These are phyloP conservation scores for Hypoxylon sp. DNA, from an alignment of 2,329 filamentous ascomycete species.

Conservation along the genomic window DNA sequence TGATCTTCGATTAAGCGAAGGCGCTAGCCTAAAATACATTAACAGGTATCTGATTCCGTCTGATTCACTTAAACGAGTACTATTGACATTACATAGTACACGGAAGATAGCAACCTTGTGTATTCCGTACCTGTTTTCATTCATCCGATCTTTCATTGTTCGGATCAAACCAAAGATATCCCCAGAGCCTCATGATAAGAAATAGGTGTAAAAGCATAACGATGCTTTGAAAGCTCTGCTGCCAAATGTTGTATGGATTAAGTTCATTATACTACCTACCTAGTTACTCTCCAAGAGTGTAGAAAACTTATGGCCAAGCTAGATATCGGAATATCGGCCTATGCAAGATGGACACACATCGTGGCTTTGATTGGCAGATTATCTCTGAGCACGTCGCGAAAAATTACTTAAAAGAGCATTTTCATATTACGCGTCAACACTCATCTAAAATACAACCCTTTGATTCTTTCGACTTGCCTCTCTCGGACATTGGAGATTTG, in stretches of 20 bases:
- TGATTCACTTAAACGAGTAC: too few relatives aligned
- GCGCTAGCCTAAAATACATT: too few relatives aligned
- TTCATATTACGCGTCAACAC: not conserved
- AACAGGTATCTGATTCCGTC: too few relatives aligned
- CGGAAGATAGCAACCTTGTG: too few relatives aligned
- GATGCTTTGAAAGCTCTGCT: not conserved
- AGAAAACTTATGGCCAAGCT: constrained; percentile 4
- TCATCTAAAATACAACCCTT: not conserved
- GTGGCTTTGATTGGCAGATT: constrained; percentile 29
- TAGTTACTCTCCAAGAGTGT: too few relatives aligned
- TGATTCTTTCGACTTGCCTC: constrained; percentile 23
- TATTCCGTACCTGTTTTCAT: too few relatives aligned
- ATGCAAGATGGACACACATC: constrained; percentile 21
- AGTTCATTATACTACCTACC: not conserved
- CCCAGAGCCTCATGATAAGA: not conserved
- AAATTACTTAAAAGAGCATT: not conserved
- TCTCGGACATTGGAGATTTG: constrained; percentile 12
- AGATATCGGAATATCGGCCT: constrained; percentile 15
- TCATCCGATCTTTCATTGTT: too few relatives aligned
- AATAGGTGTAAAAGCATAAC: not conserved
- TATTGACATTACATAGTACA: too few relatives aligned
- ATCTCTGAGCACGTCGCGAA: too few relatives aligned
- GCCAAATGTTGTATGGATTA: not conserved
- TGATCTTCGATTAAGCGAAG: too few relatives aligned
- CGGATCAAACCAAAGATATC: not conserved